Evolutionary conservation across 192 early-diverging fungal species (phyloP).

Genomic region (Umbelopsis isabellina): DNA sequence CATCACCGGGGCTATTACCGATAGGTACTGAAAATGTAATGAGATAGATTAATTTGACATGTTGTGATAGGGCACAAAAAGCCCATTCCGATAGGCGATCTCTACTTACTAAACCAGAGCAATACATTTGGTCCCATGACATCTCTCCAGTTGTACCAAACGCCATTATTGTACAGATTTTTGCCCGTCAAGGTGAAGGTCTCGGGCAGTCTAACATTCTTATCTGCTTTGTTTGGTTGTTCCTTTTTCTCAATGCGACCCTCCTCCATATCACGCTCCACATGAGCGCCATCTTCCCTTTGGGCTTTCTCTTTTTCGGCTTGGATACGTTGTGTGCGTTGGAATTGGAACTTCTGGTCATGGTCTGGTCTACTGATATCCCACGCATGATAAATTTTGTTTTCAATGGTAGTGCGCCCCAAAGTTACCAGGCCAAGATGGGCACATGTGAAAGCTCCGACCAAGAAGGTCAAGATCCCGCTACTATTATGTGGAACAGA

Average conservation of each 20-base stretch:
- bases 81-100: too few species aligned
- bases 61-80: neutral
- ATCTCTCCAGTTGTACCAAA: conserved; percentile 49
- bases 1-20: conserved; percentile 7
- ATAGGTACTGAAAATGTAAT: neutral
- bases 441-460: conserved; percentile 27
- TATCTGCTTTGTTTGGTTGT: conserved; percentile 26
- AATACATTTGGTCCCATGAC: conserved; percentile 52
- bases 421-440: conserved; percentile 24
- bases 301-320: neutral
- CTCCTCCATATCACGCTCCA: conserved; percentile 29
- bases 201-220: conserved; percentile 19
- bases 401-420: conserved; percentile 32
- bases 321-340: neutral
- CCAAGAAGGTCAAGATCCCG: conserved; percentile 16
- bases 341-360: conserved; percentile 4
- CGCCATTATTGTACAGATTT: conserved; percentile 49
- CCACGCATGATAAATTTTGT: conserved; percentile 24
- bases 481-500: neutral
- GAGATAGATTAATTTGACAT: neutral
- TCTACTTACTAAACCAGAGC: conserved; percentile 55
- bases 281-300: neutral
- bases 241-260: conserved; percentile 21
- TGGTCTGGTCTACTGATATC: neutral
- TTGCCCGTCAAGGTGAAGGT: conserved; percentile 37